Evolutionary conservation across 2,329 filamentous ascomycete species (phyloP).

Genomic region (Fusarium kyushuense): DNA sequence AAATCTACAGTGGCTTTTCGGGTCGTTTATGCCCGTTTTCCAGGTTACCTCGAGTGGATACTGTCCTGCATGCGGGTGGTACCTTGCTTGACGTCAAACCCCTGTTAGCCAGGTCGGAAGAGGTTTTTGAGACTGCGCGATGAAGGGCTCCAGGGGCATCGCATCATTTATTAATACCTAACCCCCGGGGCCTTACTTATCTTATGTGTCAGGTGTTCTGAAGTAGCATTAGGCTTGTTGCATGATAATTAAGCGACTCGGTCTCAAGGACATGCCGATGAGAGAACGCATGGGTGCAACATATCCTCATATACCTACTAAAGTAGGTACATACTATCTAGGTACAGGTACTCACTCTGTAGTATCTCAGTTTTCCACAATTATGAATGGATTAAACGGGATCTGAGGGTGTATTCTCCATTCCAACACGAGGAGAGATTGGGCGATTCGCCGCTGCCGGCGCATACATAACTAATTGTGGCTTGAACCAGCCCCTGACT

Average conservation of each 20-base stretch:
- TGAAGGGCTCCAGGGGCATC: conserved; percentile 18
- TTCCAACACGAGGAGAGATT: conserved; percentile 40
- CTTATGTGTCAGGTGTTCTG: conserved; percentile 5
- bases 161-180: conserved; percentile 21
- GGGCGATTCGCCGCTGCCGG: conserved; percentile 41
- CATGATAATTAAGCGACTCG: conserved; percentile 25
- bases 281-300: conserved; percentile 16
- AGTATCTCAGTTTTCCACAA: background rate
- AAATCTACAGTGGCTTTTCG: conserved; percentile 39
- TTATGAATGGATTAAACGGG: conserved; percentile 2
- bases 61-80: conserved; percentile 34
- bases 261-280: background rate
- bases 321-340: background rate
- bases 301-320: background rate
- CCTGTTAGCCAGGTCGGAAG: conserved; percentile 21
- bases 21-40: conserved; percentile 35
- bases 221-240: conserved; percentile 10
- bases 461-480: conserved; percentile 27
- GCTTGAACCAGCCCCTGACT: conserved; percentile 28
- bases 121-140: conserved; percentile 21
- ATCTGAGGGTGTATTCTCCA: conserved; percentile 8
- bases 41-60: conserved; percentile 29
- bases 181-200: conserved; percentile 8
- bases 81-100: conserved; percentile 32
- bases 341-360: too few species aligned